Conservation (phyloP, 2,329 filamentous ascomycete genomes). For the Nigrograna mackinnonii region DNA sequence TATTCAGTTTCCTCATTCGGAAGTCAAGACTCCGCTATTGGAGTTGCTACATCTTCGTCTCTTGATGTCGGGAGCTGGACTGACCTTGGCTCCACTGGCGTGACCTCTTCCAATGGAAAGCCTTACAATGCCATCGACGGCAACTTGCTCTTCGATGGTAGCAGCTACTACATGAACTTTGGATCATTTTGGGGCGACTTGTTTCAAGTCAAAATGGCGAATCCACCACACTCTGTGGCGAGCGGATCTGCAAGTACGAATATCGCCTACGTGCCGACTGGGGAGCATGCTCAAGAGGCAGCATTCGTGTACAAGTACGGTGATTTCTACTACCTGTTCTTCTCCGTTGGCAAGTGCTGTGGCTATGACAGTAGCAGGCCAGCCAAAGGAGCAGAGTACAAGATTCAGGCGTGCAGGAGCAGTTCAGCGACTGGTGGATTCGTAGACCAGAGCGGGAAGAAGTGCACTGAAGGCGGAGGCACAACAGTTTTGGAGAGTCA, state of each 20-base stretch:
- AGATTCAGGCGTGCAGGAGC: conserved; percentile 67
- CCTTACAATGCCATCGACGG: conserved; percentile 58
- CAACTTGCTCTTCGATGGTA: conserved; percentile 45
- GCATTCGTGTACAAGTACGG: conserved; percentile 59
- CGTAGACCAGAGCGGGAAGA: conserved; percentile 57
- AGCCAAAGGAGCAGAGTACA: conserved; percentile 64
- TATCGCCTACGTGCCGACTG: conserved; percentile 57
- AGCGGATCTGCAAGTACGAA: conserved; percentile 45
- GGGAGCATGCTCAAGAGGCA: conserved; percentile 60
- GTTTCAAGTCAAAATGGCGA: conserved; percentile 59
- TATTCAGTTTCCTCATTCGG: conserved; percentile 68
- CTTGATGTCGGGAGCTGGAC: conserved; percentile 62
- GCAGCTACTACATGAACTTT: conserved; percentile 60
- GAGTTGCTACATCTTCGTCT: conserved; percentile 55
- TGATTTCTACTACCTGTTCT: conserved; percentile 68
- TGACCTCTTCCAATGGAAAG: conserved; percentile 45
- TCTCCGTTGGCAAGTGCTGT: conserved; percentile 65
- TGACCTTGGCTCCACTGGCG: conserved; percentile 60
- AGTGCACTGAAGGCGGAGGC: conserved; percentile 62
- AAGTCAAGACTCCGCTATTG: conserved; percentile 64
- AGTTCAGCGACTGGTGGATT: conserved; percentile 57
- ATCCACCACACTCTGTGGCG: conserved; percentile 33
- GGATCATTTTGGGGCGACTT: conserved; percentile 72
- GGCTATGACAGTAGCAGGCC: conserved; percentile 57
- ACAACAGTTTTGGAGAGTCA: conserved; percentile 65